Conservation (phyloP, 805 yeast genomes). For the Kodamaea jinghongensis region DNA sequence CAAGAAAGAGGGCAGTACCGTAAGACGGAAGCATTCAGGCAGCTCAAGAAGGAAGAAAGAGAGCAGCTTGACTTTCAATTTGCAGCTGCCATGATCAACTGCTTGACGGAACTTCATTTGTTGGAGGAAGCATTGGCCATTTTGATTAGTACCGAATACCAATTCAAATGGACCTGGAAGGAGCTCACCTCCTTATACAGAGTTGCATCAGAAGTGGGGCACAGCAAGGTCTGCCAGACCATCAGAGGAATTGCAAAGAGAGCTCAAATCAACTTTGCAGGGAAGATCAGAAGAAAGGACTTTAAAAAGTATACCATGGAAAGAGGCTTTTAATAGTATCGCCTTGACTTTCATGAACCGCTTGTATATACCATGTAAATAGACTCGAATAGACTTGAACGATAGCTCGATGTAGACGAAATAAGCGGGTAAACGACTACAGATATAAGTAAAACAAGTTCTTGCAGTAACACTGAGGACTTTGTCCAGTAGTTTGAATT, state of each 20-base stretch:
- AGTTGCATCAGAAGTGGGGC: constrained; percentile 33
- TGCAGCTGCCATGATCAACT: constrained; percentile 67
- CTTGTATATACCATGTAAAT: too few species aligned
- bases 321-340: constrained; percentile 33
- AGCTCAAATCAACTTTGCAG: constrained; percentile 36
- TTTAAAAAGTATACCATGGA: constrained; percentile 30
- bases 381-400: too few species aligned
- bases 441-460: too few species aligned
- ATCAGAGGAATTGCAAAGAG: constrained; percentile 33
- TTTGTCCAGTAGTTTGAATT: too few species aligned
- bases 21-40: constrained; percentile 48
- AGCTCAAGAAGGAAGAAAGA: constrained; percentile 32
- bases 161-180: constrained; percentile 65
- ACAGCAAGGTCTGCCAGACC: constrained; percentile 26
- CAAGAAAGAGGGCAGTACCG: constrained; percentile 74
- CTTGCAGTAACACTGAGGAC: too few species aligned
- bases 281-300: constrained; percentile 37
- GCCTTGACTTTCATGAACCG: too few species aligned
- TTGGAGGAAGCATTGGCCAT: constrained; percentile 70
- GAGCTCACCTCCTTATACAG: constrained; percentile 28
- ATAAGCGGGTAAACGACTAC: too few species aligned
- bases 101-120: constrained; percentile 53
- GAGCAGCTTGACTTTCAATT: constrained; percentile 58
- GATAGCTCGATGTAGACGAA: too few species aligned
- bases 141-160: constrained; percentile 61